These are phyloP conservation scores for Aspergillus phoenicis DNA, from an alignment of 2,329 filamentous ascomycete genomes.

Conservation along the genomic window DNA sequence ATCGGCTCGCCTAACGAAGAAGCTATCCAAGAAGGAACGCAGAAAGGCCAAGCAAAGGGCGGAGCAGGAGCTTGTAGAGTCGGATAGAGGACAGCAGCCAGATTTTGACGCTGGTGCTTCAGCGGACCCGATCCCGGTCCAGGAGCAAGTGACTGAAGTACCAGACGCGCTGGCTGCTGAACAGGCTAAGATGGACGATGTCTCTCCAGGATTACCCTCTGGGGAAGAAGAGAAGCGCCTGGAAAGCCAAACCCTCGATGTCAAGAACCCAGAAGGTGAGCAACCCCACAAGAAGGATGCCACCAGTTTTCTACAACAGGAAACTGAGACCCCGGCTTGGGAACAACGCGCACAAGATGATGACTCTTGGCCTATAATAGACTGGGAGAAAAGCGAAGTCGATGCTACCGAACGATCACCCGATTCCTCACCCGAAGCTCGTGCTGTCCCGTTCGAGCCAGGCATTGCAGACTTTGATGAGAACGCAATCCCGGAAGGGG, in stretches of 20 bases:
- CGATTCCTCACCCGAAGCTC: constrained; percentile 27
- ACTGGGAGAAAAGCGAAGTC: constrained; percentile 37
- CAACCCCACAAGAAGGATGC: constrained; percentile 4
- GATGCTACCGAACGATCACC: constrained; percentile 27
- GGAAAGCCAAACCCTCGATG: constrained; percentile 12
- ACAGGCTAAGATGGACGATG: constrained; percentile 10
- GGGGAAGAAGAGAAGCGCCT: constrained; percentile 40
- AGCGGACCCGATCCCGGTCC: not conserved
- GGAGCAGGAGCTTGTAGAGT: constrained; percentile 17
- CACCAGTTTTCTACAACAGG: constrained; percentile 4
- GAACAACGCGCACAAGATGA: constrained; percentile 25
- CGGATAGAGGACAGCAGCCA: constrained; percentile 4
- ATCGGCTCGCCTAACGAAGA: constrained; percentile 22
- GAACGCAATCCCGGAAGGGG: constrained; percentile 29
- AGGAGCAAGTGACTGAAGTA: not conserved
- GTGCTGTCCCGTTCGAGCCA: constrained; percentile 24
- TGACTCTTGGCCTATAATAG: constrained; percentile 42
- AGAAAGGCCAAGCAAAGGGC: constrained; percentile 34
- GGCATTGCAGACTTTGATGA: constrained; percentile 34
- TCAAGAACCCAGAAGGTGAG: constrained; percentile 1
- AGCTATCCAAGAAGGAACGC: constrained; percentile 43
- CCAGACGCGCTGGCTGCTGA: not conserved
- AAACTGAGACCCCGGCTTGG: constrained; percentile 11
- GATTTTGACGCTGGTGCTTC: constrained; percentile 11
- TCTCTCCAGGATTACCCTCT: constrained; percentile 25